Percentiles rank a stretch among this genome's conserved stretches.
phyloP scores from a whole-genome alignment of 106 monocot genomes.

The Triglochin maritima region DNA sequence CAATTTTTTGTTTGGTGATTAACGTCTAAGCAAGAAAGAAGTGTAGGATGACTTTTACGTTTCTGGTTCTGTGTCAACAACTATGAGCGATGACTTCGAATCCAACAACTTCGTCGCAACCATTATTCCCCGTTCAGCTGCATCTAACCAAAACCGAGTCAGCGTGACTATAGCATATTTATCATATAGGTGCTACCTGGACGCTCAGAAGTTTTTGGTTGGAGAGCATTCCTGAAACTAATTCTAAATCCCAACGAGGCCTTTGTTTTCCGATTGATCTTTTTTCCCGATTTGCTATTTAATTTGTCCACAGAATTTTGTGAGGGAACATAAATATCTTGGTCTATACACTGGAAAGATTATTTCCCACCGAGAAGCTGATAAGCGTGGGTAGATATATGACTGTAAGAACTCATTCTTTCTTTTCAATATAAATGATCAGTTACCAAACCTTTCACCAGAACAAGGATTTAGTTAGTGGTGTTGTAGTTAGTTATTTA shows the following conservation, averaged over 20 bases:
- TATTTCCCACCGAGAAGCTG: conserved; percentile 93
- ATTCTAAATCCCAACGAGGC: not conserved
- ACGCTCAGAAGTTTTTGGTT: conserved; percentile 90
- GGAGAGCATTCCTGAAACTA: conserved; percentile 98
- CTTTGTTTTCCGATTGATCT: not conserved
- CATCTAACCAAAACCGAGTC: no score
- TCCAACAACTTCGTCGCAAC: no score
- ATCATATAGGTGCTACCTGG: conserved; percentile 67
- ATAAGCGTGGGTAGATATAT: conserved; percentile 97
- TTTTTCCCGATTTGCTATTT: not conserved
- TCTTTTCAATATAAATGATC: conserved; percentile 96
- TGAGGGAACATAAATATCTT: conserved; percentile 89
- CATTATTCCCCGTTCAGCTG: no score
- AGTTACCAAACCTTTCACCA: conserved; percentile 21
- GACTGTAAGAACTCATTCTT: conserved; percentile 97
- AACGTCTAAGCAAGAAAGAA: no score
- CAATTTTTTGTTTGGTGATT: no score
- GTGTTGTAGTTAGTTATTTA: no score
- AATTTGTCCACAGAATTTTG: conserved; percentile 57
- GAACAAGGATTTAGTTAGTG: no score
- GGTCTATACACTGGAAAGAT: conserved; percentile 94
- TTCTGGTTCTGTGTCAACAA: no score
- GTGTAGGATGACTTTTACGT: no score
- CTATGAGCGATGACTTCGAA: no score
- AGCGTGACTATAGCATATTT: no score